A percentile compares a stretch with the other conserved stretches of the same genome.
These are phyloP conservation scores for Pseudogymnoascus sp. DNA, from an alignment of 2,329 filamentous ascomycete species.

Conservation along the genomic window DNA sequence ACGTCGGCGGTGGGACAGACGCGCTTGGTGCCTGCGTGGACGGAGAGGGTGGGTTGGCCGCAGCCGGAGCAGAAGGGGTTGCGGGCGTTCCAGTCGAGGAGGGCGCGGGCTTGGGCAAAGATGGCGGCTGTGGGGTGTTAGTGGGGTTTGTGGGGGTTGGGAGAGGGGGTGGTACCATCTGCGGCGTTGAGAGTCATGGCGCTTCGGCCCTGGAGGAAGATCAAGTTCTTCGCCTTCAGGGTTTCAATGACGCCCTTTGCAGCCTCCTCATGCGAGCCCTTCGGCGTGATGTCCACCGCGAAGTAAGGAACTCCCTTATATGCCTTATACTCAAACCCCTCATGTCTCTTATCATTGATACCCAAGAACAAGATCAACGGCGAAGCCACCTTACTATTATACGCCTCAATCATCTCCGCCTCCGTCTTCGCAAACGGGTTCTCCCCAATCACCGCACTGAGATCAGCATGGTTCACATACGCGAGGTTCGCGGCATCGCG, in stretches of 20 bases:
- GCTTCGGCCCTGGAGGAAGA: constrained; percentile 62
- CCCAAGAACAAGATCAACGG: constrained; percentile 81
- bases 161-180: constrained; percentile 36
- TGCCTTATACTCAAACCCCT: constrained; percentile 49
- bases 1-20: constrained; percentile 68
- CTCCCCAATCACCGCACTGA: constrained; percentile 62
- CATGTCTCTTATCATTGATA: constrained; percentile 57
- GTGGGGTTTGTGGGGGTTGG: neutral
- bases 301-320: constrained; percentile 82
- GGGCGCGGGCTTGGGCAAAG: constrained; percentile 79
- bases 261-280: constrained; percentile 53
- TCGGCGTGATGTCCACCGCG: constrained; percentile 79
- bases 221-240: constrained; percentile 54
- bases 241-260: constrained; percentile 54
- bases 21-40: constrained; percentile 75
- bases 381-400: constrained; percentile 55
- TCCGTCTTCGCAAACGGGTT: constrained; percentile 68
- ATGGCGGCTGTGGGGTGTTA: constrained; percentile 60
- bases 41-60: constrained; percentile 71
- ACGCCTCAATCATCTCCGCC: constrained; percentile 64
- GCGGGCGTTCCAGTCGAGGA: constrained; percentile 89
- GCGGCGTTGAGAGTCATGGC: constrained; percentile 39
- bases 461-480: constrained; percentile 61
- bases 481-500: constrained; percentile 55
- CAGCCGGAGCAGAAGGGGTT: constrained; percentile 91